A percentile compares a stretch with the other conserved stretches of the same genome.
Conservation (phyloP, 2,329 filamentous ascomycete genomes). For the Venturia pyrina region DNA sequence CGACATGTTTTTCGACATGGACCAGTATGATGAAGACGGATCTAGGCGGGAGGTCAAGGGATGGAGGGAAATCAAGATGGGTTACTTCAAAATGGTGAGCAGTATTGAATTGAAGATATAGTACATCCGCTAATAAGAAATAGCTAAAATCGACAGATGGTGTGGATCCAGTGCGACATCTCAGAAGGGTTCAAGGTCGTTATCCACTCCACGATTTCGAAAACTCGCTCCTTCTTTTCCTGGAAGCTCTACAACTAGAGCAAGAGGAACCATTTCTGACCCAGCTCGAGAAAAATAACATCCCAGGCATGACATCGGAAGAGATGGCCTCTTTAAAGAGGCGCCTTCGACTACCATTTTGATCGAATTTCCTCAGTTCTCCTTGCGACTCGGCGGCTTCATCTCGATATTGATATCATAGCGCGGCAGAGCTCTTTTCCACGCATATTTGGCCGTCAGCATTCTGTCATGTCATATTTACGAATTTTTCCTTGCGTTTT, state of each 20-base stretch:
- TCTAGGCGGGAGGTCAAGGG: constrained; percentile 16
- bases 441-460: not conserved
- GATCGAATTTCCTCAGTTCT: not conserved
- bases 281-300: constrained; percentile 40
- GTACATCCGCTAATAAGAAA: not conserved
- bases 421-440: not conserved
- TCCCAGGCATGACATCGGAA: constrained; percentile 2
- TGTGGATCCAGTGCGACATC: constrained; percentile 14
- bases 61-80: constrained; percentile 29
- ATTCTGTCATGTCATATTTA: not conserved
- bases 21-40: constrained; percentile 20
- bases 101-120: not conserved
- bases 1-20: constrained; percentile 26
- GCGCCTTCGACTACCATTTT: constrained; percentile 9
- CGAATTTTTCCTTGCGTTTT: not conserved
- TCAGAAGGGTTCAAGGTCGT: constrained; percentile 19
- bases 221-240: constrained; percentile 28
- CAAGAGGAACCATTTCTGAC: constrained; percentile 39
- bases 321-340: constrained; percentile 8
- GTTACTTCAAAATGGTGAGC: constrained; percentile 21
- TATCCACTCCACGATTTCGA: constrained; percentile 31
- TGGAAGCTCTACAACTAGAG: constrained; percentile 32
- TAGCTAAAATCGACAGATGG: constrained; percentile 18
- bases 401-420: not conserved
- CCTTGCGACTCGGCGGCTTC: not conserved